A percentile compares a stretch with the other conserved stretches of the same genome.
Evolutionary conservation across 2,329 filamentous ascomycete species (phyloP).

Genomic region (Tolypocladium inflatum): DNA sequence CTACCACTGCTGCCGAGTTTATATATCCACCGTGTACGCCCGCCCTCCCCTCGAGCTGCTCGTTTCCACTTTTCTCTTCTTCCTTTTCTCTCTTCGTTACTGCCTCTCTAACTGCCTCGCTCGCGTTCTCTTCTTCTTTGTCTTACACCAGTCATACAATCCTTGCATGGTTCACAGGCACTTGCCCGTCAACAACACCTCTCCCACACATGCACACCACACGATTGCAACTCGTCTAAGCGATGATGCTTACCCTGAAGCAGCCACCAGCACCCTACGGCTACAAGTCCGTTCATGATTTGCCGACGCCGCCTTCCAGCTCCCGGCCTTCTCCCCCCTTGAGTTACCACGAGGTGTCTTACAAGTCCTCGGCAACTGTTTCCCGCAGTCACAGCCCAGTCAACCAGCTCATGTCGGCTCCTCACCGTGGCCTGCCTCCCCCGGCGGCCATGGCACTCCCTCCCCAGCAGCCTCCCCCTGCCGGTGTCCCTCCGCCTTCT

Average conservation of each 20-base stretch:
- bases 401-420: slow-evolving; percentile 54
- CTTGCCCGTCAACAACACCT: neutral
- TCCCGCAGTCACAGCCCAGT: slow-evolving; percentile 37
- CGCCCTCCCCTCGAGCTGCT: slow-evolving; percentile 6
- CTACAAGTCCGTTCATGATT: slow-evolving; percentile 53
- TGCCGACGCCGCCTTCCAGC: slow-evolving; percentile 47
- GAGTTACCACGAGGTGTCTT: slow-evolving; percentile 35
- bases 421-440: slow-evolving; percentile 60
- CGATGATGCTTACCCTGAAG: slow-evolving; percentile 52
- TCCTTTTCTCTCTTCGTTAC: slow-evolving; percentile 6
- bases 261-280: slow-evolving; percentile 49
- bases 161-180: neutral
- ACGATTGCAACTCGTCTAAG: slow-evolving; percentile 17
- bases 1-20: slow-evolving; percentile 18
- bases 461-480: slow-evolving; percentile 29
- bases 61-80: slow-evolving; percentile 7
- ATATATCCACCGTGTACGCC: slow-evolving; percentile 20
- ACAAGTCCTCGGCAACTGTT: slow-evolving; percentile 28
- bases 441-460: slow-evolving; percentile 57
- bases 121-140: slow-evolving; percentile 9
- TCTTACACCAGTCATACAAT: neutral
- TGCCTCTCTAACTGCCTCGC: slow-evolving; percentile 12
- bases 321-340: slow-evolving; percentile 46
- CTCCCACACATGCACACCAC: slow-evolving; percentile 16
- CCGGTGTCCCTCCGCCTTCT: slow-evolving; percentile 15